Conservation (phyloP, 257 asterid genomes). For the Ehretia macrophylla region DNA sequence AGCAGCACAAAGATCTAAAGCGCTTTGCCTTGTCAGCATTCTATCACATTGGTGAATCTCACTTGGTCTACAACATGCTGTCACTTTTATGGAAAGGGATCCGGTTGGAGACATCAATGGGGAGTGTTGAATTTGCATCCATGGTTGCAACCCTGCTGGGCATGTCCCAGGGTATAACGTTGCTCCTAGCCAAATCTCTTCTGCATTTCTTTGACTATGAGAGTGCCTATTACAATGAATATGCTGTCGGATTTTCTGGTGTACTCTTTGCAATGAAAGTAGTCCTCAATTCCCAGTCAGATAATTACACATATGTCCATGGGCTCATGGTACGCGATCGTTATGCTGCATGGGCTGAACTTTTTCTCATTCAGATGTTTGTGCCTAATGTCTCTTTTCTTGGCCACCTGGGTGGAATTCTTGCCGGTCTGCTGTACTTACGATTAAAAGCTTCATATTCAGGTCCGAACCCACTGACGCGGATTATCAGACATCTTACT, state of each 20-base stretch:
- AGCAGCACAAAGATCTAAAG: constrained; percentile 77
- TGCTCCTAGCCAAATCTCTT: constrained; percentile 62
- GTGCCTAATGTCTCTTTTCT: constrained; percentile 90
- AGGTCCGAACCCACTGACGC: constrained; percentile 41
- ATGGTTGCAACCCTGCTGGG: constrained; percentile 69
- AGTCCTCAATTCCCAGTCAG: constrained; percentile 60
- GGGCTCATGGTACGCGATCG: constrained; percentile 79
- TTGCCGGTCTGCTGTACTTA: constrained; percentile 70
- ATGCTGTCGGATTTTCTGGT: constrained; percentile 85
- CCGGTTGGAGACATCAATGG: constrained; percentile 74
- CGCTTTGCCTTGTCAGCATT: constrained; percentile 74
- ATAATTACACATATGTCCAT: constrained; percentile 55
- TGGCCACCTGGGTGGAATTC: constrained; percentile 87
- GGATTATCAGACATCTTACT: constrained; percentile 34
- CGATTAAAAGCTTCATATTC: constrained; percentile 34
- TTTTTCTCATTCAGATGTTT: constrained; percentile 73
- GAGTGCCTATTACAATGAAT: constrained; percentile 66
- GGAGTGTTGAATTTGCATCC: constrained; percentile 64
- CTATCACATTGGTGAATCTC: constrained; percentile 78
- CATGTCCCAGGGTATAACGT: constrained; percentile 82
- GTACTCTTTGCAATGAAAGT: constrained; percentile 98
- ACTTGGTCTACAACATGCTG: constrained; percentile 83
- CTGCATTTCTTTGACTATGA: constrained; percentile 52
- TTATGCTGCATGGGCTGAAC: constrained; percentile 95
- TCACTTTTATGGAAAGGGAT: constrained; percentile 94